A percentile compares a stretch with the other conserved stretches of the same genome.
Conservation (phyloP, 1,284 basidiomycete species). For the Cutaneotrichosporon sp. region DNA sequence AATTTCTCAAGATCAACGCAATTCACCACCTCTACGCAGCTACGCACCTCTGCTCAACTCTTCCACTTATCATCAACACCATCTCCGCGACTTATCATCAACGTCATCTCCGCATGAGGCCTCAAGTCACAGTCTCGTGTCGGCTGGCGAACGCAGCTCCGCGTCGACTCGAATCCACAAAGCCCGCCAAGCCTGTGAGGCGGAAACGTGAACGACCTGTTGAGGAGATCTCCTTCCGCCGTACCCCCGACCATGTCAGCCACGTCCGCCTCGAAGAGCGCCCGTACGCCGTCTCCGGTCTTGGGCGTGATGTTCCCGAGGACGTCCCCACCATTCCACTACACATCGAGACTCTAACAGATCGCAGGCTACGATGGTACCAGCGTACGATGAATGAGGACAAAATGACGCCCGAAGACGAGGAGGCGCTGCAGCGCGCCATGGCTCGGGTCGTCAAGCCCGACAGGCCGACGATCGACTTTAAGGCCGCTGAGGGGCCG, state of each 20-base stretch:
- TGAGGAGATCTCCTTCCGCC: background rate
- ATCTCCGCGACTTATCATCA: background rate
- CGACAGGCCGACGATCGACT: conserved; percentile 1
- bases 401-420: conserved; percentile 5
- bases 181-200: background rate
- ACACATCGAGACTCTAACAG: background rate
- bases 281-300: background rate
- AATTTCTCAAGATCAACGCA: background rate
- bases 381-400: conserved; percentile 7
- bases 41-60: background rate
- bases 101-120: background rate
- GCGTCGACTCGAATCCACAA: background rate
- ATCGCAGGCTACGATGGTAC: background rate
- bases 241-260: background rate
- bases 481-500: conserved; percentile 1
- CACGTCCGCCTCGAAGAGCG: background rate
- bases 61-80: background rate
- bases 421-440: conserved; percentile 15
- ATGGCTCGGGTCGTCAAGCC: conserved; percentile 1
- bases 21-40: background rate
- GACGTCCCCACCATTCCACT: conserved; percentile 2
- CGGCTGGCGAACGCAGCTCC: background rate
- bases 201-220: background rate
- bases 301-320: background rate
- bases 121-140: background rate